These are phyloP conservation scores for Babesia sp. DNA, from an alignment of 169 alveolate genomes.

Conservation along the genomic window DNA sequence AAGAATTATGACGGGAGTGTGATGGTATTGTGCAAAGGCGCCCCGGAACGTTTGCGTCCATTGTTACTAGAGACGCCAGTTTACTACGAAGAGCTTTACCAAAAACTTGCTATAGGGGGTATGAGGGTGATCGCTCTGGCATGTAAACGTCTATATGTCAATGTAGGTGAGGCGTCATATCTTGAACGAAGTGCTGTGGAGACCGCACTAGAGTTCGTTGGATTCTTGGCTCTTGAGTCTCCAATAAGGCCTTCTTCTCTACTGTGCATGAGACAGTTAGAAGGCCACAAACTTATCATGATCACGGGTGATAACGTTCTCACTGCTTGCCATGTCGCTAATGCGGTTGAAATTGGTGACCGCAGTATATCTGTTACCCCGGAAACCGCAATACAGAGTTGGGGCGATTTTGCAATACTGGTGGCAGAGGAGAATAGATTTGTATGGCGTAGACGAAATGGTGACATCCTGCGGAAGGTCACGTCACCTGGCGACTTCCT, in stretches of 20 bases:
- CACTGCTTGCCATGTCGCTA: constrained; percentile 95
- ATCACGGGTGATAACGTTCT: constrained; percentile 98
- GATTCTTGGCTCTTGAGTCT: constrained; percentile 92
- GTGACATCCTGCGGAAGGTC: constrained; percentile 14
- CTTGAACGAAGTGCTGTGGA: constrained; percentile 87
- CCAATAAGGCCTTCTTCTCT: constrained; percentile 90
- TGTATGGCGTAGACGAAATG: constrained; percentile 54
- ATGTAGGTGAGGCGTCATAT: constrained; percentile 41
- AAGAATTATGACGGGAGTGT: constrained; percentile 21
- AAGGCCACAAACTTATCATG: constrained; percentile 89
- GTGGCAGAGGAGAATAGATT: constrained; percentile 10
- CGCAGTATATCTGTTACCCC: not conserved
- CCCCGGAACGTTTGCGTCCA: constrained; percentile 91
- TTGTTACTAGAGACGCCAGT: constrained; percentile 87
- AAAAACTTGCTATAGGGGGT: constrained; percentile 86
- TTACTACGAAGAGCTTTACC: constrained; percentile 82
- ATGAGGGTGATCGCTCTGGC: constrained; percentile 82
- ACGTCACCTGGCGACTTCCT: constrained; percentile 17
- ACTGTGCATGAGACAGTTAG: constrained; percentile 80
- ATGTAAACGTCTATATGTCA: constrained; percentile 48
- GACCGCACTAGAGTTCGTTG: constrained; percentile 88
- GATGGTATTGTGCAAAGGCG: constrained; percentile 90
- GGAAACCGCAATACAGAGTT: not conserved
- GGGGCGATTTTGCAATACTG: constrained; percentile 56
- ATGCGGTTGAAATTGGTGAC: constrained; percentile 42